Base-by-base conservation (phyloP, 371 early-diverging fungal species). In the Mucor racemosus region DNA sequence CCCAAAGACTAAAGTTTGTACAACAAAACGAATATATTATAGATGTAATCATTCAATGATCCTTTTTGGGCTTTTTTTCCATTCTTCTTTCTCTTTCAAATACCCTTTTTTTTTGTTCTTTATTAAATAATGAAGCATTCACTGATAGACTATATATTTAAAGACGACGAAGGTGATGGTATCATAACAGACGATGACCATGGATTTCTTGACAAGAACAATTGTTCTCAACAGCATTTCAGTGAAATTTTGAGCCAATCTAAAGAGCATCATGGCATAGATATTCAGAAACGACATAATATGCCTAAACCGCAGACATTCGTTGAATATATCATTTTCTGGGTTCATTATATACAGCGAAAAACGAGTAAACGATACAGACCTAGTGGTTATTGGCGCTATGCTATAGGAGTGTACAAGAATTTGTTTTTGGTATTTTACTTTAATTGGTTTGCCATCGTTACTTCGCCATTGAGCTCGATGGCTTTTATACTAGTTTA, bases 351-450 rank as follows among this genome's bases (percentile, higher is more conserved):
- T 10, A 31, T 69, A 13, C 63, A 66, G 9, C 19, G 26, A 4
- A 55, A 7, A 9, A 54, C 38, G 7, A 65, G 36, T 15, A 65
- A 58, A 17, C 39, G 48, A 3, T 46, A 60, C 21, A 35, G 60
- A 9, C 71, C 74, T 9, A 74, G 74, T 54, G 64, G 71, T 8
- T 74, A 74, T 31, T 70, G 64, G 70, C 44, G 67, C 21, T 74
- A 74, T 64, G 67, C 58, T 4, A 6, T 74, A 7, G 69, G 64
- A 6, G 67, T 67, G 13, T 71, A 76, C 58, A 73, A 71, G 19
- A 76, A 71, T 21, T 54, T 76, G 40, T 71, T 76, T 26, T 34
- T 81, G 3, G 73, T 73, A 0, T 71, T 81, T 58, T 71, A 79
- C 13, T 81, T 81, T 59, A 73, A 81, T 57, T 67, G 73, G 69